These are phyloP conservation scores for Misopates orontium DNA, from an alignment of 257 asterid species.

Conservation along the genomic window DNA sequence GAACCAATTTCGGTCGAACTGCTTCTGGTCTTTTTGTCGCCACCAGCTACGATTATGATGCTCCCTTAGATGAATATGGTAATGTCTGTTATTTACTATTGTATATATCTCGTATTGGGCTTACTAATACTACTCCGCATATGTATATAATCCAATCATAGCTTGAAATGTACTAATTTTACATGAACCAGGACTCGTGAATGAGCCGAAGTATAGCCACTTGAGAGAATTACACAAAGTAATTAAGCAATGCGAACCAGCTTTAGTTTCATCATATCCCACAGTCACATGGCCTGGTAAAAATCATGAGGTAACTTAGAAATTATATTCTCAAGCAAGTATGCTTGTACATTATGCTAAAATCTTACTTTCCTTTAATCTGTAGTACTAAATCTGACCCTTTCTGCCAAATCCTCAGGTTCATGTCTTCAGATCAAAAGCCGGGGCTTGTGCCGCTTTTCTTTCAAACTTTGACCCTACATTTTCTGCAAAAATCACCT, in stretches of 20 bases:
- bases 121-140: not conserved
- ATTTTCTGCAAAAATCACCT: conserved; percentile 53
- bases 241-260: conserved; percentile 83
- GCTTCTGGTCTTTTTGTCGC: conserved; percentile 81
- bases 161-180: not conserved
- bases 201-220: conserved; percentile 86
- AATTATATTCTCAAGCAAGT: not conserved
- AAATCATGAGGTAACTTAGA: conserved; percentile 71
- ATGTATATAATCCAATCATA: not conserved
- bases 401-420: conserved; percentile 43
- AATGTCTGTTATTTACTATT: conserved; percentile 3
- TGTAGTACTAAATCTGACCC: conserved; percentile 4
- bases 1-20: conserved; percentile 83
- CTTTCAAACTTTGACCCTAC: conserved; percentile 75
- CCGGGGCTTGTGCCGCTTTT: conserved; percentile 84
- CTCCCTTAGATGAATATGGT: conserved; percentile 95
- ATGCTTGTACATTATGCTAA: not conserved
- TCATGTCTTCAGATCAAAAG: conserved; percentile 68
- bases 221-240: conserved; percentile 81
- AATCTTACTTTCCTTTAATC: not conserved
- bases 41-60: conserved; percentile 90
- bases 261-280: conserved; percentile 85
- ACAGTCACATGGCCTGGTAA: conserved; percentile 72
- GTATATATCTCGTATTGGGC: not conserved
- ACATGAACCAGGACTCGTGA: conserved; percentile 51